Percentiles rank a stretch among this genome's conserved stretches.
Conservation (phyloP, 2,329 filamentous ascomycete genomes). For the Grosmannia clavigera region DNA sequence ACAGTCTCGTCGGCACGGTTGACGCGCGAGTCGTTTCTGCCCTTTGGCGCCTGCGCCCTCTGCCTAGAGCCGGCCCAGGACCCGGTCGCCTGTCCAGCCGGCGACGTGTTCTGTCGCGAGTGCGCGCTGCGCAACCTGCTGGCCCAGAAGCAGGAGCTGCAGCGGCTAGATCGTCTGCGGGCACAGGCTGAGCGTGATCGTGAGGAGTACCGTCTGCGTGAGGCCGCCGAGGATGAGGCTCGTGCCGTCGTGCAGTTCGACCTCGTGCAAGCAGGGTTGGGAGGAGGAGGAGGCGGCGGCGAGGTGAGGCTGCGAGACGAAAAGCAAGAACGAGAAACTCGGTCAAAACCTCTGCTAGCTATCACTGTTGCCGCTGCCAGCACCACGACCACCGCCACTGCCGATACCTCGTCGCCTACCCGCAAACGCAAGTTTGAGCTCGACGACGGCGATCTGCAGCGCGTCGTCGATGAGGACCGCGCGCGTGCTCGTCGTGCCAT, state of each 20-base stretch:
- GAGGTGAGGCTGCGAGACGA: conserved; percentile 8
- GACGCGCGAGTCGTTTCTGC: conserved; percentile 79
- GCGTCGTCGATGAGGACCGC: conserved; percentile 58
- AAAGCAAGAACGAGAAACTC: conserved; percentile 22
- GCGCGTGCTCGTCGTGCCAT: conserved; percentile 57
- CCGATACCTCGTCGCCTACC: conserved; percentile 19
- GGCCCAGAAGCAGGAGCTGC: conserved; percentile 82
- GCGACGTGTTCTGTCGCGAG: conserved; percentile 91
- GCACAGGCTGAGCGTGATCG: conserved; percentile 50
- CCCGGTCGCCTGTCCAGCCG: conserved; percentile 71
- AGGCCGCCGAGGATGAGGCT: conserved; percentile 57
- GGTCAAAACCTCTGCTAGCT: conserved; percentile 3
- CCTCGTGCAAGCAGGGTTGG: conserved; percentile 61
- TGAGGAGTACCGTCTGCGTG: conserved; percentile 43
- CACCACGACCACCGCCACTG: too few species aligned
- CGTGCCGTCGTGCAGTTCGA: conserved; percentile 75
- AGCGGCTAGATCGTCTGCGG: conserved; percentile 57
- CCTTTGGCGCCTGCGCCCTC: conserved; percentile 78
- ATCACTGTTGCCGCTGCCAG: not conserved
- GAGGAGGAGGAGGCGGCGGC: conserved; percentile 13
- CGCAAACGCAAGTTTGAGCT: conserved; percentile 68
- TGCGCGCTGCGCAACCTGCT: conserved; percentile 88
- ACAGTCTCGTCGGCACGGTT: conserved; percentile 72
- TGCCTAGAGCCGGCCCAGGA: conserved; percentile 72
- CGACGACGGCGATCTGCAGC: conserved; percentile 62